Evolutionary conservation across 2,329 filamentous ascomycete species (phyloP), one percentile per base, ranked within the genome.

Genomic region (Colletotrichum paranaense): DNA sequence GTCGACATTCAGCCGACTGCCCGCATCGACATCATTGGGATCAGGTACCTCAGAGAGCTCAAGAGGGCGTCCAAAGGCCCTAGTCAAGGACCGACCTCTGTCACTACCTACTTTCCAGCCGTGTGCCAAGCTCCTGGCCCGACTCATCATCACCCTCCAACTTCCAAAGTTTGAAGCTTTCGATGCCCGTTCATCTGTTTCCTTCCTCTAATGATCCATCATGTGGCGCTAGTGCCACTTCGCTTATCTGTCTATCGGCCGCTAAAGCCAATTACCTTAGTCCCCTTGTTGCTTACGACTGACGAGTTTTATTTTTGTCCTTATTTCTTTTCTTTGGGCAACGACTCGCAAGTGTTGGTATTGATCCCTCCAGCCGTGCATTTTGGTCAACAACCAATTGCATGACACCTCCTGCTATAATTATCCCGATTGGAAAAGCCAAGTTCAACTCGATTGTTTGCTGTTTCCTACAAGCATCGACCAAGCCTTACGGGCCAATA

Each of bases 241-340:
- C 71, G 71, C 71, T 73, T 73, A 73, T 73, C 71, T 42, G 67
- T 28, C 56, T 46, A 66, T 52, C 67, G 60, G 71, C 71, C 60
- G 71, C 71, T 66, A 73, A 66, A 49, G 24, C 71, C 60, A 70
- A 65, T 66, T 22, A 22, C 22, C 22, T 22, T 70, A 70, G 67
- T 57, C 55, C 53, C 28, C 49, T 28, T 26, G 35, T 26, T 24
- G 30, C 59, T 46, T 57, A 49, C 26, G 56, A 35, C 49, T 49
- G 67, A 66, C 46, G 52, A 52, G 22, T 68, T 74, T 72, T 67
- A 49, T 46, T 74, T 35, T 71, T 57, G 24, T 35, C 26, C 62
- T 68, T 68, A 19, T 26, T 38, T 35, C 26, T 67, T 68, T 63
- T n/a, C 19, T 38, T 64, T n/a, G n/a, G 49, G 52, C 46, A 30